Base-by-base conservation (phyloP, 768 basidiomycete genomes). In the Leccinum barrowsii region DNA sequence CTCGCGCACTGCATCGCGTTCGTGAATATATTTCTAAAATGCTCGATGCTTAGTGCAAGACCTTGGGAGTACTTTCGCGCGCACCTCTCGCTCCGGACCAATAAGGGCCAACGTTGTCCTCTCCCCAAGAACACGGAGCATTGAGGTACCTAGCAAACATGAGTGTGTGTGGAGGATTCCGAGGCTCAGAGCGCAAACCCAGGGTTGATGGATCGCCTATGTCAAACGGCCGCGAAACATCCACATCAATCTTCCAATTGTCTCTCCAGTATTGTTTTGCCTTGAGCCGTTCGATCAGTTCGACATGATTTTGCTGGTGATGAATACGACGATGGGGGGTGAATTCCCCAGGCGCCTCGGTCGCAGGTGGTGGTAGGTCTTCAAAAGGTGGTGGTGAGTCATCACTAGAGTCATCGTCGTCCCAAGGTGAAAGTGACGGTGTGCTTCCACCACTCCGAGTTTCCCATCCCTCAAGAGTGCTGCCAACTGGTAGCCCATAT, bases 1-100 rank as follows among this genome's bases (percentile, higher is more conserved):
- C 64, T 94, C 92, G 4, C 91, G 81, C 5, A 91, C 86, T 40
- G 86, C 85, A 62, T 92, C 86, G 52, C 84, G 80, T 71, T 93
- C 92, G 53, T 84, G 70, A 24, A 92, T 88, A 60, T 87, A 87
- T 70, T 70, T 82, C 88, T 91, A 64, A 4, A 28, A 28, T 28
- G 28, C 17, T 15, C 3, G 2, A 40, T 30, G 7, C 1, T 57
- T 17, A 21, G 26, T 1, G 28, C 15, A 54, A 44, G 22, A 30
- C 55, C 28, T 21, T 19, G 26, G n/a, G 22, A 56, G 28, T 8
- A 22, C 30, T 7, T 19, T 22, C 4, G 24, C 1, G 19, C 62
- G 28, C 21, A 83, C 83, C 75, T 82, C 79, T 59, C 74, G 70
- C 26, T 75, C 72, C 40, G 75, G 70, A 52, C 77, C 75, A 42